Percentiles rank a stretch among this genome's conserved stretches.
Conservation (phyloP, 352 stramenopile genomes). For the Poterioochromonas sp. region DNA sequence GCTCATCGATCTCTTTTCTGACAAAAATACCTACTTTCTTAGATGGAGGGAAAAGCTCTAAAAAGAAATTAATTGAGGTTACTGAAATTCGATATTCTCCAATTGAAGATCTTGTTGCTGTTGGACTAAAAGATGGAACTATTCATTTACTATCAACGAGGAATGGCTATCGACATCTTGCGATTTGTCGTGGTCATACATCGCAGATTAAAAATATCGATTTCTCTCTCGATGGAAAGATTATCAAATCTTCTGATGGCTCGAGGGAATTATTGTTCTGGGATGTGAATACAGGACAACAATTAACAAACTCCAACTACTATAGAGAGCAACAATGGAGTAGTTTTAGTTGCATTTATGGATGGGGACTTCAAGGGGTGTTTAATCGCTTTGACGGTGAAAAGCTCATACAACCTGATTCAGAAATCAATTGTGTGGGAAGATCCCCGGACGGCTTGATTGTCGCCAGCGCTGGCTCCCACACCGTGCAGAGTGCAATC, state of each 20-base stretch:
- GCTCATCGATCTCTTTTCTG: not conserved
- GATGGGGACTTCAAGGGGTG: constrained; percentile 61
- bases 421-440: not conserved
- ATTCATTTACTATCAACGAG: constrained; percentile 14
- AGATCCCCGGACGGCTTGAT: not conserved
- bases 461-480: not conserved
- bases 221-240: constrained; percentile 16
- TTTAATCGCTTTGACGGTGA: not conserved
- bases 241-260: not conserved
- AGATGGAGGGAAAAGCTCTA: not conserved
- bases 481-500: not conserved
- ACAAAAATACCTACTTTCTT: not conserved
- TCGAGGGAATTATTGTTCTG: constrained; percentile 5
- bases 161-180: not conserved
- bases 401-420: not conserved
- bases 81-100: constrained; percentile 14
- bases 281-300: not conserved
- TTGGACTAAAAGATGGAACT: not conserved
- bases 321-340: constrained; percentile 67
- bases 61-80: constrained; percentile 9
- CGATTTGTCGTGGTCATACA: constrained; percentile 12
- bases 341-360: constrained; percentile 66
- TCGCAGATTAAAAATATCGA: not conserved
- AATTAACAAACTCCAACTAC: constrained; percentile 47
- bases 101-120: not conserved